Evolutionary conservation across 441 rosid genomes (phyloP).

Genomic region (Erysimum pusillum): DNA sequence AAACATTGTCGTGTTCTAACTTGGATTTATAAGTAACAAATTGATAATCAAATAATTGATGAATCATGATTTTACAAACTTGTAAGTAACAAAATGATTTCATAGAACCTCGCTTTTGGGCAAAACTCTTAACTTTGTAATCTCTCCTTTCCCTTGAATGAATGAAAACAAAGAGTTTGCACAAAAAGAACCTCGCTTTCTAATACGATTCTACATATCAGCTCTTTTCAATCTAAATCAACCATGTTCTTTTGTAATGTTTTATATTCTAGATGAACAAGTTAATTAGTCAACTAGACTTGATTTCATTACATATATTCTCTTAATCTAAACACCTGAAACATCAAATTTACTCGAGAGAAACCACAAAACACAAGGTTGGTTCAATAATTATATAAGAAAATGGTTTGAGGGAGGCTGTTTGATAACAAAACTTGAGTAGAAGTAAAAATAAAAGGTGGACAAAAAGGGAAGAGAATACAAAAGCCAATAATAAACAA

Average conservation of each 20-base stretch:
- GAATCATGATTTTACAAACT: not conserved
- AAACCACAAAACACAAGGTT: not conserved
- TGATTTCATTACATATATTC: not conserved
- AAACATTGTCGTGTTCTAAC: too few relatives aligned
- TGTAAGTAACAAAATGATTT: not conserved
- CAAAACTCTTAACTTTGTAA: too few relatives aligned
- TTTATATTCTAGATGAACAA: not conserved
- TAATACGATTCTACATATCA: not conserved
- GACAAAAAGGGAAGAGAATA: not conserved
- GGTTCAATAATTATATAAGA: not conserved
- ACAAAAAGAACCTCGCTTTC: not conserved
- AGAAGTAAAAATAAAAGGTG: not conserved
- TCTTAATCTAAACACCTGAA: not conserved
- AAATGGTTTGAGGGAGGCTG: not conserved
- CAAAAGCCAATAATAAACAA: constrained; percentile 12
- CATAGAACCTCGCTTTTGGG: not conserved
- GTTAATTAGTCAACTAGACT: not conserved
- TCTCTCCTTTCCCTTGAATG: too few relatives aligned
- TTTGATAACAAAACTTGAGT: constrained; percentile 26
- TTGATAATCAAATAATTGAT: not conserved
- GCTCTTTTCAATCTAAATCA: too few relatives aligned
- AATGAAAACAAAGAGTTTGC: too few relatives aligned
- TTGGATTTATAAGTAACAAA: too few relatives aligned
- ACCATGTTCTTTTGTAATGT: not conserved
- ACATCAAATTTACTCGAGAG: not conserved